A percentile compares a stretch with the other conserved stretches of the same genome.
These are phyloP conservation scores for Kodamaea alishanica DNA, from an alignment of 1,139 yeast genomes.

Conservation along the genomic window DNA sequence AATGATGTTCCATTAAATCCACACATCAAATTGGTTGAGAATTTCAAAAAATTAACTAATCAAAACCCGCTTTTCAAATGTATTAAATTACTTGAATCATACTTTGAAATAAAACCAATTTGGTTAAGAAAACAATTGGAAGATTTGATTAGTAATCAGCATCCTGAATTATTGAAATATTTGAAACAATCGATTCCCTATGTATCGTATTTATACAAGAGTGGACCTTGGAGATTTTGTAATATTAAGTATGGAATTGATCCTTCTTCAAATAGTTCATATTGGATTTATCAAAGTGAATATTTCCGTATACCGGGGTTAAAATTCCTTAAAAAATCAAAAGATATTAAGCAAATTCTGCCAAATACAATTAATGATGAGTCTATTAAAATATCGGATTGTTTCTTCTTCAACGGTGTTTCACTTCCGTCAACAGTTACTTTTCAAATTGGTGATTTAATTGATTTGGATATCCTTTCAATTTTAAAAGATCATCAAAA, in stretches of 20 bases:
- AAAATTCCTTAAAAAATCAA: slow-evolving; percentile 13
- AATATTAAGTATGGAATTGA: slow-evolving; percentile 76
- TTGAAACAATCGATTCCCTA: slow-evolving; percentile 79
- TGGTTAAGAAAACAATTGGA: slow-evolving; percentile 82
- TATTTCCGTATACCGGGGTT: slow-evolving; percentile 60
- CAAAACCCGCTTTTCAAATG: slow-evolving; percentile 40
- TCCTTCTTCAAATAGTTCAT: slow-evolving; percentile 56
- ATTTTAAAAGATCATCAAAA: slow-evolving; percentile 38
- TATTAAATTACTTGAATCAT: slow-evolving; percentile 46
- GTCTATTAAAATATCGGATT: slow-evolving; percentile 30
- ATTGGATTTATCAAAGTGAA: slow-evolving; percentile 76
- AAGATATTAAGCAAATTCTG: slow-evolving; percentile 10
- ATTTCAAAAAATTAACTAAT: slow-evolving; percentile 26
- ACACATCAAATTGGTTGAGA: slow-evolving; percentile 36
- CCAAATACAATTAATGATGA: slow-evolving; percentile 18
- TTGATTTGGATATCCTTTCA: slow-evolving; percentile 58
- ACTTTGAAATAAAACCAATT: slow-evolving; percentile 72
- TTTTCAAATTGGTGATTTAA: slow-evolving; percentile 78
- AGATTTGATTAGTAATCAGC: slow-evolving; percentile 39
- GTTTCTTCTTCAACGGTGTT: slow-evolving; percentile 70
- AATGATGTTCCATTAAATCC: slow-evolving; percentile 31
- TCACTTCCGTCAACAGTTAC: slow-evolving; percentile 65
- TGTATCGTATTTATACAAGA: slow-evolving; percentile 72
- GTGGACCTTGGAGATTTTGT: slow-evolving; percentile 97
- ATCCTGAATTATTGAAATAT: slow-evolving; percentile 46